These are phyloP conservation scores for Fraxinus sp. DNA, from an alignment of 305 asterid species.

Conservation along the genomic window DNA sequence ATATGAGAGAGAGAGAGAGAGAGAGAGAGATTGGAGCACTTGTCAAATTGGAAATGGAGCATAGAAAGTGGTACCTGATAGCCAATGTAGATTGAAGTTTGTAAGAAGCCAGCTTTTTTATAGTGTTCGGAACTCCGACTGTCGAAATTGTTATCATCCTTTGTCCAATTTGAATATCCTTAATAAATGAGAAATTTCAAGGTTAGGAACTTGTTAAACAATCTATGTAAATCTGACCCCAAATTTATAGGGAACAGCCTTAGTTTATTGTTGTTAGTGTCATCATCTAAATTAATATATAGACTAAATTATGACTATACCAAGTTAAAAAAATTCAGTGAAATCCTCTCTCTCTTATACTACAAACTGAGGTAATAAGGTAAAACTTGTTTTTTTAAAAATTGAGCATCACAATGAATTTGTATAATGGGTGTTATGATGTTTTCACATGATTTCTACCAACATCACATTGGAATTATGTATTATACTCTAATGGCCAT, in stretches of 20 bases:
- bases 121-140: slow-evolving; percentile 96
- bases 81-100: slow-evolving; percentile 97
- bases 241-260: background rate
- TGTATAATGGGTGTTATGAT: background rate
- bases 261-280: background rate
- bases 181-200: slow-evolving; percentile 20
- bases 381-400: background rate
- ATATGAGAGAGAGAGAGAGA: too few relatives aligned
- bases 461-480: background rate
- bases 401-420: background rate
- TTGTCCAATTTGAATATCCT: slow-evolving; percentile 95
- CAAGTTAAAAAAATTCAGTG: background rate
- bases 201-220: slow-evolving; percentile 11
- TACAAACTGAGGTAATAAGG: background rate
- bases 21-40: background rate
- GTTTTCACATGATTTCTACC: background rate
- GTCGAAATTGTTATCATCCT: slow-evolving; percentile 98
- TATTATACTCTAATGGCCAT: background rate
- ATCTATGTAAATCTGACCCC: background rate
- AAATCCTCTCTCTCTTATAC: background rate
- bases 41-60: slow-evolving; percentile 15
- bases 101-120: slow-evolving; percentile 75
- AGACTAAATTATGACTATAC: background rate
- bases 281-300: background rate
- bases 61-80: slow-evolving; percentile 55